Percentiles rank a stretch among this genome's conserved stretches.
phyloP scores from a whole-genome alignment of 192 early-diverging fungal genomes.

The Irineochytrium annulatum region DNA sequence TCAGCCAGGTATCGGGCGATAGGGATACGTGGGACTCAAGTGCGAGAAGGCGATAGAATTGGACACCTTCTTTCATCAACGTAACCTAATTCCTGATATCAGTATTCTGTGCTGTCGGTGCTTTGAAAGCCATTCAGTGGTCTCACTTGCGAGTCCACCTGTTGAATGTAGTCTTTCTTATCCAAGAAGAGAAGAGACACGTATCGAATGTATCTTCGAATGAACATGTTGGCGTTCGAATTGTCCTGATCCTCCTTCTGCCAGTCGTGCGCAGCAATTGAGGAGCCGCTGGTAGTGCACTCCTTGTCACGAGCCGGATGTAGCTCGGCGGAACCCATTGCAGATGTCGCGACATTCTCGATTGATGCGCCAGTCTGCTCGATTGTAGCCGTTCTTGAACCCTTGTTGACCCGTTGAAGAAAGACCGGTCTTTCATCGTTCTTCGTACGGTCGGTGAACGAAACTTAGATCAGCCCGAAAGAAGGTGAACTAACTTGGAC shows the following conservation, averaged over 20 bases:
- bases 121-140: constrained; percentile 35
- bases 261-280: not conserved
- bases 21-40: constrained; percentile 25
- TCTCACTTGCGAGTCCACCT: constrained; percentile 37
- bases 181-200: constrained; percentile 60
- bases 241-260: not conserved
- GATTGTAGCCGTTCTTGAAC: not conserved
- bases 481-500: constrained; percentile 21
- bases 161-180: constrained; percentile 43
- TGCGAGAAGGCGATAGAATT: constrained; percentile 59
- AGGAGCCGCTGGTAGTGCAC: not conserved
- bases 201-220: constrained; percentile 65
- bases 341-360: constrained; percentile 3
- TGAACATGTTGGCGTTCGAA: constrained; percentile 47
- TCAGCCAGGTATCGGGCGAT: constrained; percentile 41
- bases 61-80: constrained; percentile 66
- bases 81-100: constrained; percentile 24
- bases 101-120: constrained; percentile 14
- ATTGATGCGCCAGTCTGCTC: not conserved
- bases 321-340: not conserved
- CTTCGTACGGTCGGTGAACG: constrained; percentile 8
- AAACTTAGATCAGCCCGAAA: not conserved
- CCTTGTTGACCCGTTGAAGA: too few species aligned
- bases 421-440: constrained; percentile 73
- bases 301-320: not conserved